Evolutionary conservation across 83 land plant species (phyloP).

Genomic region (Picea engelmannii): DNA sequence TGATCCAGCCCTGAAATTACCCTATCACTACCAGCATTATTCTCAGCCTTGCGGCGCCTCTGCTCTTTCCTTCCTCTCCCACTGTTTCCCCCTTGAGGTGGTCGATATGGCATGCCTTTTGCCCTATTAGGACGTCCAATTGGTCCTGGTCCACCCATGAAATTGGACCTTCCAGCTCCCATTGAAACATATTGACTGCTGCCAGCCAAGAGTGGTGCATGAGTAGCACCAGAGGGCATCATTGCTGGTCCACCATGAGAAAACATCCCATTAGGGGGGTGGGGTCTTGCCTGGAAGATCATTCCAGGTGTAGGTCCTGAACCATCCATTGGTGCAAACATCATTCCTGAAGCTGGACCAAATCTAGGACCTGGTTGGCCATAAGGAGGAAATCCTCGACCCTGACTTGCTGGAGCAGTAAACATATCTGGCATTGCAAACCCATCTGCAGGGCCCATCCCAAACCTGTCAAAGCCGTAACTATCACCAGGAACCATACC

Average conservation of each 20-base stretch:
- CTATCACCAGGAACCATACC: slow-evolving; percentile 74
- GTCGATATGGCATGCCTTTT: slow-evolving; percentile 36
- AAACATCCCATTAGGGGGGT: slow-evolving; percentile 39
- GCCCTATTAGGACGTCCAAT: slow-evolving; percentile 31
- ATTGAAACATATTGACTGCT: slow-evolving; percentile 20
- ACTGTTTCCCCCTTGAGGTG: slow-evolving; percentile 19
- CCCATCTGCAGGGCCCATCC: slow-evolving; percentile 19
- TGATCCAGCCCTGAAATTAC: slow-evolving; percentile 5
- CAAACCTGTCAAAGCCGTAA: slow-evolving; percentile 38
- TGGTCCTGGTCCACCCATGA: slow-evolving; percentile 25
- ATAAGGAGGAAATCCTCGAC: slow-evolving; percentile 40
- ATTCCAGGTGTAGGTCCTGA: slow-evolving; percentile 33
- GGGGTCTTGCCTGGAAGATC: slow-evolving; percentile 40
- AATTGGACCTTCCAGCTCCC: slow-evolving; percentile 27
- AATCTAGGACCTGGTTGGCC: slow-evolving; percentile 32
- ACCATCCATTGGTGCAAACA: slow-evolving; percentile 43
- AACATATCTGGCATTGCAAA: slow-evolving; percentile 29
- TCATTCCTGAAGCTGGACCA: slow-evolving; percentile 16
- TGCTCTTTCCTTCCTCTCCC: slow-evolving; percentile 33
- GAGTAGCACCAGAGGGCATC: slow-evolving; percentile 34
- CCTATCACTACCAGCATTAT: slow-evolving; percentile 21
- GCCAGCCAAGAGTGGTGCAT: slow-evolving; percentile 29
- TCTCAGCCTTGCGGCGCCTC: slow-evolving; percentile 28
- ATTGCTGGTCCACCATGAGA: slow-evolving; percentile 32
- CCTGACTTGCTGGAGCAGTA: slow-evolving; percentile 11